Percentiles rank a stretch among this genome's conserved stretches.
phyloP scores from a whole-genome alignment of 2,329 filamentous ascomycete species.

The Mycogone perniciosa region DNA sequence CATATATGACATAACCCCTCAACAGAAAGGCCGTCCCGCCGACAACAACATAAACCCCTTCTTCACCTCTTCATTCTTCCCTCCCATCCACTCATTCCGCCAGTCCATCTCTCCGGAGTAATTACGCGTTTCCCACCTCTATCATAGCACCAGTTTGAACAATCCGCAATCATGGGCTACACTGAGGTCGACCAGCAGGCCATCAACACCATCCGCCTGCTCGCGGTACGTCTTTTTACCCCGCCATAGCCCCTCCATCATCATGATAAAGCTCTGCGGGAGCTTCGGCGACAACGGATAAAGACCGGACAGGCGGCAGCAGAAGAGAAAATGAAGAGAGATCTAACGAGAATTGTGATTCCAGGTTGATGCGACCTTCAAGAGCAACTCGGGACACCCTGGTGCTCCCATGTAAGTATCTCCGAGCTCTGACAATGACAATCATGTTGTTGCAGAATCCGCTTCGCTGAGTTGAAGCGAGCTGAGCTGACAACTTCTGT shows the following conservation, averaged over 20 bases:
- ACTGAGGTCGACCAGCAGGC: constrained; percentile 80
- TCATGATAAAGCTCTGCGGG: constrained; percentile 7
- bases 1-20: constrained; percentile 29
- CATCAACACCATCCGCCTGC: constrained; percentile 95
- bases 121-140: constrained; percentile 5
- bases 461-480: no score
- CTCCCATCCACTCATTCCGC: constrained; percentile 20
- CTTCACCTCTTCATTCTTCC: constrained; percentile 23
- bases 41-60: constrained; percentile 20
- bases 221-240: constrained; percentile 68
- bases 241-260: constrained; percentile 29
- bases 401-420: constrained; percentile 83
- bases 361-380: constrained; percentile 93
- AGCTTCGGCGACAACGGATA: not conserved
- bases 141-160: constrained; percentile 15
- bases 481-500: constrained; percentile 23
- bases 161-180: constrained; percentile 70
- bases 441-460: constrained; percentile 4
- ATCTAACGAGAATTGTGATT: constrained; percentile 20
- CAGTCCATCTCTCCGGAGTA: constrained; percentile 12
- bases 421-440: constrained; percentile 3
- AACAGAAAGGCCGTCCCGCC: constrained; percentile 13
- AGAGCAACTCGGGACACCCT: constrained; percentile 96
- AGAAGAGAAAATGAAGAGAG: constrained; percentile 8
- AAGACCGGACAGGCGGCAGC: not conserved